Evolutionary conservation across 2,329 filamentous ascomycete species (phyloP), one percentile per base, ranked within the genome.

Genomic region (Lasiodiplodia sp.): DNA sequence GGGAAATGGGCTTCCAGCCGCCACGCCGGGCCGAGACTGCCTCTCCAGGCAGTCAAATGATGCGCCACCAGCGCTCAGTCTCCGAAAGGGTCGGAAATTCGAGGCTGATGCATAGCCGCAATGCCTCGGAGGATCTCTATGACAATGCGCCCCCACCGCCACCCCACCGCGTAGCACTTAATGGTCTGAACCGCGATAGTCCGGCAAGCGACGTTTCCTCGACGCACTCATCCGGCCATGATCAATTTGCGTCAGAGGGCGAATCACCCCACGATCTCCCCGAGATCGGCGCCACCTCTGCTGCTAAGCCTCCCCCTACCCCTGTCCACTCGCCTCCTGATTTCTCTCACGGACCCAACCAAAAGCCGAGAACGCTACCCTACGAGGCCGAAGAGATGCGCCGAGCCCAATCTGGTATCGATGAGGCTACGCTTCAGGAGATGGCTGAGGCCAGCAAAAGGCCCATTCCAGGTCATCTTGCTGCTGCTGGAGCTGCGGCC

Each of bases 331-430:
- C 86, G 6, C 94, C 95, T 0, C 95, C 95, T 3, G 89, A 88
- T 12, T 95, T 97, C 77, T 87, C 89, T 58, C 93, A 97, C 78
- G 86, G 87, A 47, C 88, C 94, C 14, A 88, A 91, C 70, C 87
- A 91, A 64, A 87, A 88, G 60, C 94, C 94, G 5, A 83, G 85
- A 1, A 89, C 87, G 69, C 88, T 88, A 70, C 92, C 92, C 0
- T 89, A 92, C 73, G 88, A 92, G 69, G 90, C 93, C 37, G 88
- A 91, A 16, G 92, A 96, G 76, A 84, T 95, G 74, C 90, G 92
- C 71, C 90, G 90, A 71, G 93, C 92, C 64, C 96, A 93, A 73
- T 94, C 91, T 73, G 90, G 93, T 25, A 90, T 98, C 78, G 97
- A 96, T 31, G 87, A 86, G 72, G 90, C 89, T 1, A 98, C 95